phyloP scores from a whole-genome alignment of 371 early-diverging fungal species.

The Chytridiales sp. region DNA sequence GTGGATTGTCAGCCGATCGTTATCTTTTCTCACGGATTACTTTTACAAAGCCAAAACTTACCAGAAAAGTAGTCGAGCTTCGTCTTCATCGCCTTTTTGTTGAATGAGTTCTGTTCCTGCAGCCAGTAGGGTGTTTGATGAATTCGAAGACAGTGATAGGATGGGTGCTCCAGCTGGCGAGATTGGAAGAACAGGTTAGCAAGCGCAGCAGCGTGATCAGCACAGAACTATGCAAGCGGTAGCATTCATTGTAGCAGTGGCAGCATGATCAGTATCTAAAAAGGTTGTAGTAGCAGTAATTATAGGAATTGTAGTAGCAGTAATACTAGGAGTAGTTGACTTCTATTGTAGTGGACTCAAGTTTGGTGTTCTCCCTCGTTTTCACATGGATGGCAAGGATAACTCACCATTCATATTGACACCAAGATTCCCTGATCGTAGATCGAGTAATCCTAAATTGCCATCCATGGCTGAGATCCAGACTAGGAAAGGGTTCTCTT shows the following conservation, averaged over 20 bases:
- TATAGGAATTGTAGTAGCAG: too few relatives aligned
- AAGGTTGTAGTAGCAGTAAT: too few relatives aligned
- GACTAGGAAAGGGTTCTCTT: too few relatives aligned
- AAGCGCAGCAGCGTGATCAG: neutral
- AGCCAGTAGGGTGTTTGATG: constrained; percentile 63
- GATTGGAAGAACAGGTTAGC: neutral
- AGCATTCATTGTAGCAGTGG: constrained; percentile 5
- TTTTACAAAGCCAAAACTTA: too few relatives aligned
- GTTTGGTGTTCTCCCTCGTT: too few relatives aligned
- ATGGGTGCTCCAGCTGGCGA: constrained; percentile 53
- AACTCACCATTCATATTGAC: neutral
- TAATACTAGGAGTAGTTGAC: too few relatives aligned
- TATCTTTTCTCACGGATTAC: neutral
- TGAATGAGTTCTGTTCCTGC: constrained; percentile 67
- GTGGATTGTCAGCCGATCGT: neutral
- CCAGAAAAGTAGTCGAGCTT: constrained; percentile 74
- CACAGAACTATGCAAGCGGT: neutral
- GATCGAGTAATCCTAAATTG: constrained; percentile 12
- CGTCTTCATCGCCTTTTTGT: constrained; percentile 14
- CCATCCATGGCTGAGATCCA: constrained; percentile 15
- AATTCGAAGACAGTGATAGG: constrained; percentile 70
- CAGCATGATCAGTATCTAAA: too few relatives aligned
- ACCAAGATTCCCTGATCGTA: neutral
- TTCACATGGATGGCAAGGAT: too few relatives aligned
- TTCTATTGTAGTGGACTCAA: too few relatives aligned